These are phyloP conservation scores for Pseudopithomyces chartarum DNA, from an alignment of 2,329 filamentous ascomycete species.

Conservation along the genomic window DNA sequence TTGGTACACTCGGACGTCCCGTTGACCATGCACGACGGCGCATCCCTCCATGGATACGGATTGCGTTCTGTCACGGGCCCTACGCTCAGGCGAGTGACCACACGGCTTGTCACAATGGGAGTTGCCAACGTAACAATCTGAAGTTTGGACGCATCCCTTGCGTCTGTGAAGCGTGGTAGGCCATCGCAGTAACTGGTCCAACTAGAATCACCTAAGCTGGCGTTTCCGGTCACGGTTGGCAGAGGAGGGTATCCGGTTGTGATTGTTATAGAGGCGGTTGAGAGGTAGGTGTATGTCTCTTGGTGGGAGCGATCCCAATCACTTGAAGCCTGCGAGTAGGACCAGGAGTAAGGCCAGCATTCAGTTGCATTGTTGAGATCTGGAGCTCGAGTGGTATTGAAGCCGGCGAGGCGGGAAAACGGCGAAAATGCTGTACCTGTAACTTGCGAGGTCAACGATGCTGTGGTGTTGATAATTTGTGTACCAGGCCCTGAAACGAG, in stretches of 20 bases:
- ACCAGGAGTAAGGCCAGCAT: slow-evolving; percentile 11
- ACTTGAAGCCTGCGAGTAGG: not conserved
- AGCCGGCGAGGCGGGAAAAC: not conserved
- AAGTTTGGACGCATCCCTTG: not conserved
- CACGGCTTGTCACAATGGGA: not conserved
- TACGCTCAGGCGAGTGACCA: not conserved
- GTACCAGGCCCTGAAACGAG: too few species aligned
- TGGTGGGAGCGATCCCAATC: not conserved
- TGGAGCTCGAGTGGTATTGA: slow-evolving; percentile 5
- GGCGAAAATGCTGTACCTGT: not conserved
- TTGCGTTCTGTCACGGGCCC: not conserved
- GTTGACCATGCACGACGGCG: not conserved
- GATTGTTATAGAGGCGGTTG: not conserved
- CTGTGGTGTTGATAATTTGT: not conserved
- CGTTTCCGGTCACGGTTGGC: not conserved
- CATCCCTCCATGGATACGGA: not conserved
- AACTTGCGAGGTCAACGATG: not conserved
- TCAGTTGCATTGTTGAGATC: slow-evolving; percentile 11
- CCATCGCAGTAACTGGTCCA: slow-evolving; percentile 4
- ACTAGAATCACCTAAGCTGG: not conserved
- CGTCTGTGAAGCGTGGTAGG: not conserved
- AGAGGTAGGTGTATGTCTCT: not conserved
- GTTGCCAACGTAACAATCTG: not conserved
- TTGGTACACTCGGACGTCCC: not conserved
- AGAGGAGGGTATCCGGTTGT: not conserved